Evolutionary conservation across 345 rosid genomes (phyloP).

Genomic region (Euphorbia lathyris): DNA sequence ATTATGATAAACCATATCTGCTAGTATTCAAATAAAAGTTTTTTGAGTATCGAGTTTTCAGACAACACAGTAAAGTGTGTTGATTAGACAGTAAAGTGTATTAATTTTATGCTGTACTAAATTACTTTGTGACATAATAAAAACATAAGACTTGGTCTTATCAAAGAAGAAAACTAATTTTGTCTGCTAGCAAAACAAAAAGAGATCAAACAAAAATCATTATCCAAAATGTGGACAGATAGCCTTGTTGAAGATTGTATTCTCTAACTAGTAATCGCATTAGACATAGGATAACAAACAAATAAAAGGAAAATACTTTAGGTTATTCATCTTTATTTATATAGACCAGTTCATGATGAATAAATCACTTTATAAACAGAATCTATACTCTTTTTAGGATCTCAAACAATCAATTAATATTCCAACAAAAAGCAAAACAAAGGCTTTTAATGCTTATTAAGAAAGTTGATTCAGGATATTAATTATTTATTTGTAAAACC

Average conservation of each 20-base stretch:
- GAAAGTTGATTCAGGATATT: neutral
- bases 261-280: neutral
- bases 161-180: neutral
- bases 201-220: neutral
- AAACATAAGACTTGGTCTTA: neutral
- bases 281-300: neutral
- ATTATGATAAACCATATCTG: no score
- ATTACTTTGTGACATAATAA: neutral
- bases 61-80: neutral
- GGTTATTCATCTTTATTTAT: no score
- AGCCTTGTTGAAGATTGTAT: neutral
- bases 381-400: neutral
- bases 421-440: neutral
- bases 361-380: neutral
- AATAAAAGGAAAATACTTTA: neutral
- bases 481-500: neutral
- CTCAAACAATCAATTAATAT: neutral
- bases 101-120: neutral
- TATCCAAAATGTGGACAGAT: neutral
- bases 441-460: neutral
- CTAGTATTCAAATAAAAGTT: no score
- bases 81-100: neutral
- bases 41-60: neutral
- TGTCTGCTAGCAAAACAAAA: neutral
- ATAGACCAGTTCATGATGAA: neutral